Percentiles rank a stretch among this genome's conserved stretches.
These are phyloP conservation scores for Bryum argenteum DNA, from an alignment of 225 moss, liverwort and hornwort genomes.

Conservation along the genomic window DNA sequence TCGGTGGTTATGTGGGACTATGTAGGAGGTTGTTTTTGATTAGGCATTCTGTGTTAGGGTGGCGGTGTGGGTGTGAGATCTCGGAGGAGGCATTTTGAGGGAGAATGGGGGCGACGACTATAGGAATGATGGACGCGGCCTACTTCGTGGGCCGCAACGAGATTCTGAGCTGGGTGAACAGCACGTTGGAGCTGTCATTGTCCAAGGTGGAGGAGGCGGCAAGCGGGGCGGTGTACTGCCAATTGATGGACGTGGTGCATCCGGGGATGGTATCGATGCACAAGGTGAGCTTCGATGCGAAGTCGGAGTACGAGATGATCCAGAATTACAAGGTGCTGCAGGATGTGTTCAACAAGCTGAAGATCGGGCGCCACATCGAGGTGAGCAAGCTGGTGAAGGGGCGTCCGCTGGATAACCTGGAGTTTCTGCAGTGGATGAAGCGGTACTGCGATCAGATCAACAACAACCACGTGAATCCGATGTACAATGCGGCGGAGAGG, in stretches of 20 bases:
- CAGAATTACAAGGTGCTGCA: conserved; percentile 99
- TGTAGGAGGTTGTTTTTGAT: too few species aligned
- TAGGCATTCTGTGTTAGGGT: too few species aligned
- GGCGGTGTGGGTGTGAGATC: too few species aligned
- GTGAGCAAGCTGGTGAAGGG: conserved; percentile 98
- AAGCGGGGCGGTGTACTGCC: conserved; percentile 93
- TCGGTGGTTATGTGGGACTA: too few species aligned
- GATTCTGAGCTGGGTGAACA: conserved; percentile 91
- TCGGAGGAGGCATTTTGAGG: too few species aligned
- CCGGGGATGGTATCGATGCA: conserved; percentile 96
- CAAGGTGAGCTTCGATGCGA: conserved; percentile 98
- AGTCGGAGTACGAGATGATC: conserved; percentile 99
- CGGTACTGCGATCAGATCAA: conserved; percentile 95
- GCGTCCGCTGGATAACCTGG: conserved; percentile 90
- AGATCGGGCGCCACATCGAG: conserved; percentile 93
- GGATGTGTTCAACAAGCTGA: conserved; percentile 94
- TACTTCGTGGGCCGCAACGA: conserved; percentile 97
- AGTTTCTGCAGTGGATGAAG: conserved; percentile 99
- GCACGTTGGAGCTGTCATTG: conserved; percentile 75
- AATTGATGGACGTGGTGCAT: conserved; percentile 93
- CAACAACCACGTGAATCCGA: conserved; percentile 71
- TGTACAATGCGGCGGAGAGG: conserved; percentile 90
- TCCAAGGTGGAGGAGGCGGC: conserved; percentile 98
- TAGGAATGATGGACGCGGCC: conserved; percentile 99
- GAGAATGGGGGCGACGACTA: conserved; percentile 89